Conservation (phyloP, 1,139 yeast genomes). For the Kazachstania sp. region DNA sequence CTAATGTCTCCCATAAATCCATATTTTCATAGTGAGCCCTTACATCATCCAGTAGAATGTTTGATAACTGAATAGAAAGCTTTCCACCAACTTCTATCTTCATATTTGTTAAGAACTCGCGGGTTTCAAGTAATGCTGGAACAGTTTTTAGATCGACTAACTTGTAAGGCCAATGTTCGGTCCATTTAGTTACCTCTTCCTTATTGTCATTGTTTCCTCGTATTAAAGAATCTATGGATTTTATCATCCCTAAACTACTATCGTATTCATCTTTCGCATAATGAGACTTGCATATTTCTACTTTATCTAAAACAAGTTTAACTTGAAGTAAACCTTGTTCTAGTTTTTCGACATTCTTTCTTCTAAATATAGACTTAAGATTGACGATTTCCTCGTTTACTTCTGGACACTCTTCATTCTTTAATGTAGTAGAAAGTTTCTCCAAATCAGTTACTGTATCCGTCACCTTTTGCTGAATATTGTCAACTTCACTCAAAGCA, state of each 20-base stretch:
- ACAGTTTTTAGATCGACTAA: constrained; percentile 45
- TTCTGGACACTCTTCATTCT: constrained; percentile 40
- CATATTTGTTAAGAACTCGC: constrained; percentile 44
- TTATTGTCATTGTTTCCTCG: constrained; percentile 39
- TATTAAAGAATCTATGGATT: constrained; percentile 49
- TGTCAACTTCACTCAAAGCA: constrained; percentile 65
- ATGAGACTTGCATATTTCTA: constrained; percentile 44
- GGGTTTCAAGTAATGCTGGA: constrained; percentile 51
- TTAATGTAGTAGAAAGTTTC: constrained; percentile 38
- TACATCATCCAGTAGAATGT: constrained; percentile 51
- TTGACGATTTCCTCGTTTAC: constrained; percentile 47
- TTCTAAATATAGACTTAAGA: constrained; percentile 44
- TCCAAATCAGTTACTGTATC: constrained; percentile 44
- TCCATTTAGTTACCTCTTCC: constrained; percentile 31
- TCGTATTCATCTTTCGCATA: constrained; percentile 40
- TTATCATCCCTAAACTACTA: constrained; percentile 45
- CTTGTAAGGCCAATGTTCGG: constrained; percentile 43
- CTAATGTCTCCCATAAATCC: constrained; percentile 42
- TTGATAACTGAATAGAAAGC: constrained; percentile 49
- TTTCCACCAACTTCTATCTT: constrained; percentile 57
- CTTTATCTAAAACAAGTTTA: constrained; percentile 40
- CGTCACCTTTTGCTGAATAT: constrained; percentile 50
- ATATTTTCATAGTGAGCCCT: constrained; percentile 47
- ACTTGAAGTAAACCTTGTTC: constrained; percentile 63
- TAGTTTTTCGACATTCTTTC: constrained; percentile 52